Evolutionary conservation across 2,329 filamentous ascomycete genomes (phyloP).

Genomic region (Aureobasidium sp.): DNA sequence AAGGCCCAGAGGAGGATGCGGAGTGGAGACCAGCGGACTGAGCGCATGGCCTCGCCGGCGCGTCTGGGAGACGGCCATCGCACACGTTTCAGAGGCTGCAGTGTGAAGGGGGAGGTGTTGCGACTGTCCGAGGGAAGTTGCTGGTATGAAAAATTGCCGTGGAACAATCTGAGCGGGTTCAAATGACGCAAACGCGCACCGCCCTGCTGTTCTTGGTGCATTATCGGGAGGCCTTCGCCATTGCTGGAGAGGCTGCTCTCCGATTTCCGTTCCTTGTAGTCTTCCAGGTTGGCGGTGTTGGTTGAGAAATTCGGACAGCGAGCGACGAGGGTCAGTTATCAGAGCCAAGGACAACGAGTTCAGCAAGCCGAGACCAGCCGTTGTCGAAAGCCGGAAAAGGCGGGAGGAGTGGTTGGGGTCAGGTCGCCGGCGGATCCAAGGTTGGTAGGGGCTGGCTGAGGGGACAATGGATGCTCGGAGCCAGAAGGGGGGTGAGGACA

Average conservation of each 20-base stretch:
- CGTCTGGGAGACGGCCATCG: constrained; percentile 35
- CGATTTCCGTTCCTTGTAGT: constrained; percentile 17
- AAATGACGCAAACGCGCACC: constrained; percentile 33
- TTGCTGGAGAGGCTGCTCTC: constrained; percentile 19
- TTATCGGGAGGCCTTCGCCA: constrained; percentile 15
- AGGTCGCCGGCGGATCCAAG: neutral
- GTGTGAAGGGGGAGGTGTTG: constrained; percentile 34
- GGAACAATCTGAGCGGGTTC: constrained; percentile 41
- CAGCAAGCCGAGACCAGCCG: constrained; percentile 8
- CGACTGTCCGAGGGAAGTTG: constrained; percentile 39
- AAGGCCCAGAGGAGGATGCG: constrained; percentile 37
- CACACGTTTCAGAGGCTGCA: constrained; percentile 29
- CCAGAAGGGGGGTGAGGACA: neutral
- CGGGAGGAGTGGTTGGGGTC: neutral
- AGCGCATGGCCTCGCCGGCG: constrained; percentile 22
- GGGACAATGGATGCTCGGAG: neutral
- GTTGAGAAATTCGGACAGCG: neutral
- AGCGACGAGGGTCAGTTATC: constrained; percentile 9
- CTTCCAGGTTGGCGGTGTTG: constrained; percentile 16
- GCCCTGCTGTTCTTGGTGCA: constrained; percentile 20
- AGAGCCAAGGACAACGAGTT: neutral
- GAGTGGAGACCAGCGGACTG: constrained; percentile 33
- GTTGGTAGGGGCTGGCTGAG: constrained; percentile 2
- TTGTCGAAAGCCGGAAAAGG: neutral
- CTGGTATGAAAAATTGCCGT: constrained; percentile 41